phyloP scores from a whole-genome alignment of 768 basidiomycete species.

The Lentinus brumalis region DNA sequence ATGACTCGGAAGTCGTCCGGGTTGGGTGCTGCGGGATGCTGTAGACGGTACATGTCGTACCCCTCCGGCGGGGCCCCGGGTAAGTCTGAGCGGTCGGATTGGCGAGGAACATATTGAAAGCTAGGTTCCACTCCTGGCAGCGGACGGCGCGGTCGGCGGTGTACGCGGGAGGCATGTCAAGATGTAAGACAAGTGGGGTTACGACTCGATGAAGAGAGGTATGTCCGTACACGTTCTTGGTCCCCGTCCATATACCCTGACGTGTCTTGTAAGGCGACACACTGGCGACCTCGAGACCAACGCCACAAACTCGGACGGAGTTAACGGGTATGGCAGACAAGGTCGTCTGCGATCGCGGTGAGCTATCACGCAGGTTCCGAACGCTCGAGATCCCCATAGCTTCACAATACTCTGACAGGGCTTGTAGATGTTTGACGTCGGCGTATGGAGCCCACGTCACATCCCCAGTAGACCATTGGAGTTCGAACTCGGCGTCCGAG shows the following conservation, averaged over 20 bases:
- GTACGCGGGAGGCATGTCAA: too few species aligned
- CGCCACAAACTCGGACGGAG: neutral
- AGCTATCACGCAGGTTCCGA: neutral
- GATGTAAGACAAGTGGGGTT: too few species aligned
- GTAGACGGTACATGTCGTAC: neutral
- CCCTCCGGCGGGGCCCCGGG: neutral
- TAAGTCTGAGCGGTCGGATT: too few species aligned
- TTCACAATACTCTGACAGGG: slow-evolving; percentile 16
- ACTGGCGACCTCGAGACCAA: too few species aligned
- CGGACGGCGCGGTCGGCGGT: too few species aligned
- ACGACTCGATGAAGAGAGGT: neutral
- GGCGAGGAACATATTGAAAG: too few species aligned
- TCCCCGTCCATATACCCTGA: too few species aligned
- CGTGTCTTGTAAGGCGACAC: neutral
- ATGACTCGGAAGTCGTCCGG: too few species aligned
- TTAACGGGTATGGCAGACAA: neutral
- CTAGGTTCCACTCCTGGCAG: too few species aligned
- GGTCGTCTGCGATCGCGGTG: neutral
- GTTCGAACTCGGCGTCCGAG: neutral
- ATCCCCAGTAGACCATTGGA: slow-evolving; percentile 19
- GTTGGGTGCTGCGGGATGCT: neutral
- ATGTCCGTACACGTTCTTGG: neutral
- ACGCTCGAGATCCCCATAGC: neutral
- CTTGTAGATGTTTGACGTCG: slow-evolving; percentile 5
- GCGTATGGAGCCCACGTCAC: slow-evolving; percentile 16